Base-by-base conservation (phyloP, 1,284 basidiomycete species). In the Chiua sp. region DNA sequence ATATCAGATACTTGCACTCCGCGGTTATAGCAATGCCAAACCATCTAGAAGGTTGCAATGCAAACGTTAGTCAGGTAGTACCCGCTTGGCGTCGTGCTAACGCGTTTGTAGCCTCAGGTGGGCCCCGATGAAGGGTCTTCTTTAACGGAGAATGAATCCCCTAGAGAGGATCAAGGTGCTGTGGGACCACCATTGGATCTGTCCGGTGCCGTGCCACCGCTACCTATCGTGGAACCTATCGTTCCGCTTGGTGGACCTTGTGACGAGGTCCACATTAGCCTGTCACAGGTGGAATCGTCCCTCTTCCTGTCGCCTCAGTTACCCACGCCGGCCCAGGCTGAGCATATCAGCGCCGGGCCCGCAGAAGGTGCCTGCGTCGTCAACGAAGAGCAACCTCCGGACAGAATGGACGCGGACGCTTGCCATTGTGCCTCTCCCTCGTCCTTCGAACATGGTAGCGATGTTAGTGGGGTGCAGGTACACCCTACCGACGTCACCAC, bases 361-460 rank as follows among this genome's bases (percentile, higher is more conserved):
- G 18, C 10, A n/a, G 18, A 6, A 20, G 35, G 47, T 7, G 6
- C 37, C 4, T 3, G 30, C 5, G 32, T 33, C 44, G 46, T 35
- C 13, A 23, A 23, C 11, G 53, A 28, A 32, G 59, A 59, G 30
- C 59, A 49, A 18, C 16, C 20, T 22, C 23, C 16, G 4, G 55
- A 59, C n/a, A 22, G 18, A 10, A 7, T n/a, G 18, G 37, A 39
- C 26, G 35, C 32, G 15, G 53, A 28, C 39, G 10, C 13, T 30
- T 47, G n/a, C 32, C 60, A 33, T 47, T 53, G 50, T 28, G 16
- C 57, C 15, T 55, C 59, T 1, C 72, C 74, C 20, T 75, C 71
- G 1, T 70, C 72, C 1, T 75, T 70, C 0, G 73, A 75, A 46
- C 73, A 66, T 12, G 73, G 68, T 20, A 73, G 72, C 49, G 46